Evolutionary conservation across 306 rosid genomes (phyloP), one percentile per base, ranked within the genome.

Genomic region (Quercus rubra): DNA sequence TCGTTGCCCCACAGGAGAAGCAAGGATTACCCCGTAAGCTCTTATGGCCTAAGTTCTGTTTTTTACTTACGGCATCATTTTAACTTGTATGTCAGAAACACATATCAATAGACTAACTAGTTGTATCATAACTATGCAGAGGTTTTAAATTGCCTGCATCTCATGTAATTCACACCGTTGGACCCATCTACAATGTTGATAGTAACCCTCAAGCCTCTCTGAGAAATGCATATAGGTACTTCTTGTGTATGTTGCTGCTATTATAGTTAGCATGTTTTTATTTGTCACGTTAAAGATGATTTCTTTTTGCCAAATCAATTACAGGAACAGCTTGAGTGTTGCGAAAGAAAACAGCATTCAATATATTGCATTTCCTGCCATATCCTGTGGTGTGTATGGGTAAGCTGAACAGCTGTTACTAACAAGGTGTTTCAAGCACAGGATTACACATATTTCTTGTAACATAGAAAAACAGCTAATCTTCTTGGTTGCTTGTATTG

Each of bases 1-100:
- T 49, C 97, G 98, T 58, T 94, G 97, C 59, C 98, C 98, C 59
- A 88, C 92, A 0, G 97, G 98, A 71, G 98, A 94, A 86, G 98
- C 98, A 59, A 88, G 97, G 81, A 89, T 94, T 76, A 92, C 98
- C 33, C 91, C 76, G 97, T 94, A 80, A 85, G 89, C 66, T 76
- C 9, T 71, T 81, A 4, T 61, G 6, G 6, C 51, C 57, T 55
- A n/a, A 25, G 28, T 1, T 1, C 55, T 46, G 6, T 35, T 31
- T 35, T 18, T 61, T 11, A 43, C 28, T 70, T 9, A 7, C 55
- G 81, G 12, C 12, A 41, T 41, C 3, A 23, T 58, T 58, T 58
- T 58, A 25, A 3, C 67, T 6, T 61, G 12, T 23, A 59, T 18
- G 19, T 25, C 18, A 6, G 14, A 3, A 2, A 46, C n/a, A 6